phyloP scores from a whole-genome alignment of 2,329 filamentous ascomycete species.

The Tolypocladium paradoxum region DNA sequence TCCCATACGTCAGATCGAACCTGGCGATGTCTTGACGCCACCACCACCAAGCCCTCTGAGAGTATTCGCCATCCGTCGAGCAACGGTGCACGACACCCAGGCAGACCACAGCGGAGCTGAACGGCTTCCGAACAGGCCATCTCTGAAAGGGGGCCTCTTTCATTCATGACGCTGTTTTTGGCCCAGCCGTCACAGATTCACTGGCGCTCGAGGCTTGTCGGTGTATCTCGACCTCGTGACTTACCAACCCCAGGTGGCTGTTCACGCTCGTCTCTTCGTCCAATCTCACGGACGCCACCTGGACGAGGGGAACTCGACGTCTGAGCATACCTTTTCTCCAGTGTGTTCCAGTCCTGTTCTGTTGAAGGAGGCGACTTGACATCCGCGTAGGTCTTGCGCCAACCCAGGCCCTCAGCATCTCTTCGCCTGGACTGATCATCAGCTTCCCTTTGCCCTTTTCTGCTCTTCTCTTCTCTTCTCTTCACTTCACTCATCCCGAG shows the following conservation, averaged over 20 bases:
- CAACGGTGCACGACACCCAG: neutral
- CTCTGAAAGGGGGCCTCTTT: neutral
- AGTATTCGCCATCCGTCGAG: neutral
- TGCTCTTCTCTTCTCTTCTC: neutral
- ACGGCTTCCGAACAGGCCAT: neutral
- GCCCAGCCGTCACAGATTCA: neutral
- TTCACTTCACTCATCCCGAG: neutral
- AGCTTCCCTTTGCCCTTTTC: neutral
- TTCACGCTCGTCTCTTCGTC: neutral
- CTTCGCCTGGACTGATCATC: neutral
- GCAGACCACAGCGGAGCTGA: neutral
- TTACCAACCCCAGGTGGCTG: neutral
- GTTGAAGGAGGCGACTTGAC: too few species aligned
- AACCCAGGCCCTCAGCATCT: neutral
- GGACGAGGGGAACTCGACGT: neutral
- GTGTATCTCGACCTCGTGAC: neutral
- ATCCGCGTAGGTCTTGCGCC: neutral
- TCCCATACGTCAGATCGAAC: neutral
- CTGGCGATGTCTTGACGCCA: neutral
- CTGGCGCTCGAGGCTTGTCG: neutral
- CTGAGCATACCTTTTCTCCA: neutral
- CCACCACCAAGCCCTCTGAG: too few species aligned
- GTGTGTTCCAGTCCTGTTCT: neutral
- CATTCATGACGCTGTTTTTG: neutral
- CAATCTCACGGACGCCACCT: neutral